These are phyloP conservation scores for Gryganskiella cystojenkinii DNA, from an alignment of 192 early-diverging fungal genomes.

Conservation along the genomic window DNA sequence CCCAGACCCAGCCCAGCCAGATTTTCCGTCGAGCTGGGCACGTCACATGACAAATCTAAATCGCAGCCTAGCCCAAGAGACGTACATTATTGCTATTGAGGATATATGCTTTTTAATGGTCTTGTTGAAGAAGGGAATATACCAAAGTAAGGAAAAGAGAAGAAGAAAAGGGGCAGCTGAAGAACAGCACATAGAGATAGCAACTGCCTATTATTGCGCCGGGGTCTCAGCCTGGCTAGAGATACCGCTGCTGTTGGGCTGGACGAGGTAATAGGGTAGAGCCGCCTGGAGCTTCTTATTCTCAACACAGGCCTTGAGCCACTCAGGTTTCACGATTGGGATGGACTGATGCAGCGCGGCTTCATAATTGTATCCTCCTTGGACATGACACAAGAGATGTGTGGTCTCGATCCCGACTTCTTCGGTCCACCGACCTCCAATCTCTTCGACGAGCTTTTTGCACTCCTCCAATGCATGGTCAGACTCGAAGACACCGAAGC, in stretches of 20 bases:
- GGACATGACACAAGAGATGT: constrained; percentile 88
- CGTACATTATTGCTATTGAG: background rate
- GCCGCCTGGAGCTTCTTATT: constrained; percentile 89
- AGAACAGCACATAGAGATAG: background rate
- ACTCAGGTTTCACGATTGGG: constrained; percentile 95
- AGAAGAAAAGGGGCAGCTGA: too few species aligned
- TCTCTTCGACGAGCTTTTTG: constrained; percentile 78
- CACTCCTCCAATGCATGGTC: constrained; percentile 69
- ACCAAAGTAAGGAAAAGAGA: background rate
- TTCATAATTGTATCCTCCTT: constrained; percentile 89
- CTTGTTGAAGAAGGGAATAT: background rate
- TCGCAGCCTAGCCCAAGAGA: background rate
- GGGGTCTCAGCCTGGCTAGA: constrained; percentile 33
- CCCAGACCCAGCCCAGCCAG: background rate
- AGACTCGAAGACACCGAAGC: constrained; percentile 91
- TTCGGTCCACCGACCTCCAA: constrained; percentile 91
- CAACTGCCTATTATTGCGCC: constrained; percentile 5
- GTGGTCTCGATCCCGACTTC: constrained; percentile 89
- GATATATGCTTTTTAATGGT: too few species aligned
- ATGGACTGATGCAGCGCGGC: constrained; percentile 90
- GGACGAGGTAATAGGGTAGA: constrained; percentile 66
- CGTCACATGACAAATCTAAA: background rate
- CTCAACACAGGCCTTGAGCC: constrained; percentile 91
- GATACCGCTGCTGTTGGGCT: constrained; percentile 45
- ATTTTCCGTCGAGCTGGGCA: background rate